Percentiles rank a stretch among this genome's conserved stretches.
phyloP scores from a whole-genome alignment of 1,284 basidiomycete genomes.

The Trametes polyzona region DNA sequence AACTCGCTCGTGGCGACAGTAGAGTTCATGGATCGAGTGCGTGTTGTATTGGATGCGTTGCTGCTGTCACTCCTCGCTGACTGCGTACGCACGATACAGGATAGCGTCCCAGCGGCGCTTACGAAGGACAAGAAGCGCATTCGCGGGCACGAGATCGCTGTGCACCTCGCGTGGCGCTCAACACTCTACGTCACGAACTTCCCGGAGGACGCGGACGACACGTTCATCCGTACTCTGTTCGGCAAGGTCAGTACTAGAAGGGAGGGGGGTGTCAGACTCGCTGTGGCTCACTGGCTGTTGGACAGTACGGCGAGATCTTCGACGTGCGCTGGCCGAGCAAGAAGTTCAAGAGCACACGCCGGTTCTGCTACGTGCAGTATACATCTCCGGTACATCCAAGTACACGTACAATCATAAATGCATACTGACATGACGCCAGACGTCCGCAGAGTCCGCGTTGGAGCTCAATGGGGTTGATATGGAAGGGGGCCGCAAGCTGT shows the following conservation, averaged over 20 bases:
- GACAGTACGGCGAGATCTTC: constrained; percentile 86
- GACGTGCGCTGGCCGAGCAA: constrained; percentile 98
- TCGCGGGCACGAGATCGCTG: constrained; percentile 72
- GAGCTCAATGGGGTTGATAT: constrained; percentile 79
- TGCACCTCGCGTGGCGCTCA: constrained; percentile 91
- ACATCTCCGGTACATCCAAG: constrained; percentile 70
- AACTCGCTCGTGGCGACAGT: constrained; percentile 74
- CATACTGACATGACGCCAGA: constrained; percentile 41
- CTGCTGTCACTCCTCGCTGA: neutral
- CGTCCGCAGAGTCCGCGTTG: constrained; percentile 77
- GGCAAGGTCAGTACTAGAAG: constrained; percentile 55
- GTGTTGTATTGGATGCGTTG: constrained; percentile 24
- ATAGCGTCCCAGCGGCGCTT: constrained; percentile 81
- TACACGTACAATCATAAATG: neutral
- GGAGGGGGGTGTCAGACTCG: neutral
- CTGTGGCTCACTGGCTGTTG: neutral
- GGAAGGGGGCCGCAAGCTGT: constrained; percentile 67
- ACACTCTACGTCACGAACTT: constrained; percentile 98
- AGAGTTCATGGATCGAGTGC: constrained; percentile 75
- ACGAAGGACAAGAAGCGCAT: constrained; percentile 94
- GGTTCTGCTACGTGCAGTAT: constrained; percentile 96
- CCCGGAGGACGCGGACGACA: constrained; percentile 84
- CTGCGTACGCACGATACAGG: constrained; percentile 45
- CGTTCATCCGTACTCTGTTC: constrained; percentile 77
- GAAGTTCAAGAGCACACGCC: constrained; percentile 87